Conservation (phyloP, 768 basidiomycete species). For the Leccinum rimulosum region DNA sequence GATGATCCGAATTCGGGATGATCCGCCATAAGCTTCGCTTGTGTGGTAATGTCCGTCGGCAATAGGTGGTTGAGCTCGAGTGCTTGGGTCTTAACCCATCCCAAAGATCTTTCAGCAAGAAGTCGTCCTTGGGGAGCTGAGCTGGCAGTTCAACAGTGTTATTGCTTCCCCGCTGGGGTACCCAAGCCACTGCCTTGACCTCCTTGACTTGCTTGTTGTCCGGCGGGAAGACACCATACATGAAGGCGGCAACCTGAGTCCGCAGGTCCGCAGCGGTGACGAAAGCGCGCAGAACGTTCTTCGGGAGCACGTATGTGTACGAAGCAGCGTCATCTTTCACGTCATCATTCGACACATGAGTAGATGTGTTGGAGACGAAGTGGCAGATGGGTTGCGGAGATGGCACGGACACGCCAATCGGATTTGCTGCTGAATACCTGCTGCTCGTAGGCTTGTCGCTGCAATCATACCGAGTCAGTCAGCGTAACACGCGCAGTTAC, state of each 20-base stretch:
- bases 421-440: constrained; percentile 99
- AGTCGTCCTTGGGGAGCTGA: constrained; percentile 91
- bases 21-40: constrained; percentile 95
- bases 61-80: constrained; percentile 90
- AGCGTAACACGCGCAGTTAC: background rate
- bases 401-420: constrained; percentile 98
- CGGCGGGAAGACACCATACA: constrained; percentile 90
- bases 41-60: constrained; percentile 89
- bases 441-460: constrained; percentile 95
- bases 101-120: constrained; percentile 91
- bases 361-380: constrained; percentile 98
- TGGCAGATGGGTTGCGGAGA: constrained; percentile 93
- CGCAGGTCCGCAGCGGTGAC: constrained; percentile 91
- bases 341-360: constrained; percentile 89
- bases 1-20: constrained; percentile 94
- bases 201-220: constrained; percentile 99
- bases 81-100: constrained; percentile 97
- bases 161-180: constrained; percentile 96
- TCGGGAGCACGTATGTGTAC: constrained; percentile 94
- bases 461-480: constrained; percentile 6
- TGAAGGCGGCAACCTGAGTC: constrained; percentile 91
- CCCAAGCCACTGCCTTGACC: constrained; percentile 96
- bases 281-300: constrained; percentile 94
- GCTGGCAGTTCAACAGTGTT: constrained; percentile 89
- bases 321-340: constrained; percentile 97